phyloP scores from a whole-genome alignment of 2,329 filamentous ascomycete species.

The Orbilia quercus region DNA sequence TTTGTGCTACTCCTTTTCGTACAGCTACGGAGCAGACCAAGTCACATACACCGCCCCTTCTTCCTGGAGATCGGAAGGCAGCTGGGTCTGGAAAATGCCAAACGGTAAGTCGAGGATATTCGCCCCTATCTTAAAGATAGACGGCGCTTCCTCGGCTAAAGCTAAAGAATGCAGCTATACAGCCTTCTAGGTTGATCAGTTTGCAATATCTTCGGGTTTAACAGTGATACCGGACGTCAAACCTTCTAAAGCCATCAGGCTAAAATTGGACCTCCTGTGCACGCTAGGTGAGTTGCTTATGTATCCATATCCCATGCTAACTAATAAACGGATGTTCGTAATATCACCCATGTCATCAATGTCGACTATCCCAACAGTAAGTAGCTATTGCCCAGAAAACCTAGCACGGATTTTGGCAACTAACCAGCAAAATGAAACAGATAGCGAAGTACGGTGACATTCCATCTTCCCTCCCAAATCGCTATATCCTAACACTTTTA shows the following conservation, averaged over 20 bases:
- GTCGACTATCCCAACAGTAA: conserved; percentile 97
- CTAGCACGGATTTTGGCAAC: neutral
- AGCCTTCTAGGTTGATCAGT: conserved; percentile 53
- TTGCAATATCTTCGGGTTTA: conserved; percentile 50
- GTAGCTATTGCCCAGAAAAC: conserved; percentile 10
- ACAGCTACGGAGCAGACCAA: conserved; percentile 40
- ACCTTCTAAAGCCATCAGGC: conserved; percentile 41
- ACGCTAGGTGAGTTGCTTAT: conserved; percentile 55
- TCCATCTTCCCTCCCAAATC: neutral
- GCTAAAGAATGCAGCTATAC: conserved; percentile 52
- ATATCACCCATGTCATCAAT: conserved; percentile 99
- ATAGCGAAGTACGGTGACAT: conserved; percentile 47
- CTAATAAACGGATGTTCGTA: conserved; percentile 95
- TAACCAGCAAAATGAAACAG: conserved; percentile 14
- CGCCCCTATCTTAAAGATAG: conserved; percentile 55
- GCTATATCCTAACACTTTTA: conserved; percentile 79
- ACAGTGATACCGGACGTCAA: conserved; percentile 50
- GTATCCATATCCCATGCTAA: conserved; percentile 72
- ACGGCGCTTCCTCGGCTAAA: conserved; percentile 56
- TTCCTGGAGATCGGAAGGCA: conserved; percentile 38
- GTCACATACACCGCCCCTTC: conserved; percentile 32
- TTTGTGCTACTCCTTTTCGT: conserved; percentile 30
- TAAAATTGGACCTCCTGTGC: conserved; percentile 54
- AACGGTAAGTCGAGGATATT: conserved; percentile 56
- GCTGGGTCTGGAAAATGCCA: conserved; percentile 53